Conservation (phyloP, 2,329 filamentous ascomycete genomes). For the Xylaria sp. region DNA sequence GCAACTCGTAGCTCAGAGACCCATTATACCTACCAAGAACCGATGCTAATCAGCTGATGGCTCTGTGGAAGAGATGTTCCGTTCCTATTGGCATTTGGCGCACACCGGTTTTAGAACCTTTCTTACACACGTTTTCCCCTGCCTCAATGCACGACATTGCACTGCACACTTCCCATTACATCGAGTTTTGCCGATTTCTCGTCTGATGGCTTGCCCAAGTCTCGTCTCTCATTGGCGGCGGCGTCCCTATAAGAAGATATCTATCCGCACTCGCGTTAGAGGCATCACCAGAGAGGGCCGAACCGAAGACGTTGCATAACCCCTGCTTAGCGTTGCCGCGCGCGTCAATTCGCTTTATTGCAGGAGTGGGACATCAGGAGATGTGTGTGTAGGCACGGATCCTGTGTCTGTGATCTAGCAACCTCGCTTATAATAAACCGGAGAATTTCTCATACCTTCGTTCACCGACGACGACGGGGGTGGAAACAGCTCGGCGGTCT, state of each 20-base stretch:
- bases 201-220: constrained; percentile 26
- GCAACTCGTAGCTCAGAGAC: constrained; percentile 14
- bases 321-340: constrained; percentile 28
- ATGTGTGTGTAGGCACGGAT: constrained; percentile 12
- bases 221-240: constrained; percentile 23
- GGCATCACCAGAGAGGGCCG: constrained; percentile 34
- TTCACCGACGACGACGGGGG: constrained; percentile 16
- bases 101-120: constrained; percentile 29
- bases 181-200: constrained; percentile 26
- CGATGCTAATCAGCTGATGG: constrained; percentile 30
- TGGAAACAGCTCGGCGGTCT: constrained; percentile 9
- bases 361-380: constrained; percentile 26
- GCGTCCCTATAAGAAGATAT: constrained; percentile 15
- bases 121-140: constrained; percentile 26
- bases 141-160: constrained; percentile 33
- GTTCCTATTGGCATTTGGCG: constrained; percentile 32
- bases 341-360: constrained; percentile 15
- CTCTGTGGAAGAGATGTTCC: constrained; percentile 23
- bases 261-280: constrained; percentile 30
- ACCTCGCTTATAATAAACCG: constrained; percentile 27
- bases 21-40: constrained; percentile 19
- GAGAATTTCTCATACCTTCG: constrained; percentile 22
- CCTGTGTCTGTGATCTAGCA: constrained; percentile 8
- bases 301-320: constrained; percentile 33
- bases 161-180: constrained; percentile 14